Percentiles rank a stretch among this genome's conserved stretches.
Conservation (phyloP, 805 yeast genomes). For the Wickerhamiella azyma region DNA sequence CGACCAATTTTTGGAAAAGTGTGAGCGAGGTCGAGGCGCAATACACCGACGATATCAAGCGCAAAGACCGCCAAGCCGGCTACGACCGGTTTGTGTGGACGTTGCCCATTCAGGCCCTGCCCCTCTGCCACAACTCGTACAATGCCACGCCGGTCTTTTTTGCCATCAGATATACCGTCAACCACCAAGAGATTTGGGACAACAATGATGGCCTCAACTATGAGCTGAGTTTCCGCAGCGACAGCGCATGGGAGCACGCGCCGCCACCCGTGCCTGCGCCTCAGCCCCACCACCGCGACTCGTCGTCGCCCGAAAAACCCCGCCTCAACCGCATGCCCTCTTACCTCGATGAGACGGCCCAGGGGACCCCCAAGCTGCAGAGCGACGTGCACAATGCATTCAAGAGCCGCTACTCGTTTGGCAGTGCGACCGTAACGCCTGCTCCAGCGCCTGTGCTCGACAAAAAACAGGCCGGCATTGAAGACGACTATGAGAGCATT, state of each 20-base stretch:
- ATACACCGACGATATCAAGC: constrained; percentile 39
- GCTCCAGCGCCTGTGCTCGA: neutral
- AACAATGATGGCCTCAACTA: constrained; percentile 53
- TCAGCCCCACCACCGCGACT: neutral
- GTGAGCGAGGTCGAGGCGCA: constrained; percentile 52
- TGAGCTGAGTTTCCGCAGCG: constrained; percentile 32
- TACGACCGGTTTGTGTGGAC: constrained; percentile 59
- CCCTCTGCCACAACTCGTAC: constrained; percentile 18
- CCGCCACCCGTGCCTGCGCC: neutral
- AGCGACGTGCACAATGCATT: constrained; percentile 9
- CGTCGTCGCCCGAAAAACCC: neutral
- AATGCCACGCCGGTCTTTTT: constrained; percentile 29
- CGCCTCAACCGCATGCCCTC: constrained; percentile 1
- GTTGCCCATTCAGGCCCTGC: constrained; percentile 30
- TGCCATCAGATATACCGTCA: constrained; percentile 44
- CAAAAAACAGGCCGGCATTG: neutral
- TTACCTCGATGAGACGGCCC: neutral
- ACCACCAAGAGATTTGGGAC: constrained; percentile 57
- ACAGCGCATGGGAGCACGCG: constrained; percentile 1
- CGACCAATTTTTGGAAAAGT: constrained; percentile 69
- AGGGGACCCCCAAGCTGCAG: constrained; percentile 6
- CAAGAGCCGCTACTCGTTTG: constrained; percentile 23
- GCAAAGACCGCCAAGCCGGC: constrained; percentile 20
- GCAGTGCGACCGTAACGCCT: constrained; percentile 17
- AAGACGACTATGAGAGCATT: constrained; percentile 26